Evolutionary conservation across 1,139 yeast genomes (phyloP).

Genomic region (Diutina siamensis): DNA sequence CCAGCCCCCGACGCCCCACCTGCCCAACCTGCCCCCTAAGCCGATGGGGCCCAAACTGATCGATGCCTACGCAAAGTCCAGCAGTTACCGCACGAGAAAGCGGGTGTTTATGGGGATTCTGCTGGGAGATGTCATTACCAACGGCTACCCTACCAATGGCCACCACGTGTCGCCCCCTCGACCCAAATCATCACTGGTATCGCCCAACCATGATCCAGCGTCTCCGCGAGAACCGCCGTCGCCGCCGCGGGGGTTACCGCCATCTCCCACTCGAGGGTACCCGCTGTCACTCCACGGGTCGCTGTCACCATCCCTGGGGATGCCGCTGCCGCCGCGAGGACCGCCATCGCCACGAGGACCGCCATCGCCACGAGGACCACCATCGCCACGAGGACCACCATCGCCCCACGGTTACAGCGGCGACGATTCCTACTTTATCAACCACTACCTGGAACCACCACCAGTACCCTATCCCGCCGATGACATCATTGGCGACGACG

Average conservation of each 20-base stretch:
- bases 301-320: no score
- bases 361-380: background rate
- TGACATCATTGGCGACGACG: background rate
- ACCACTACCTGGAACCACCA: background rate
- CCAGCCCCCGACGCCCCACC: background rate
- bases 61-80: background rate
- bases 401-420: background rate
- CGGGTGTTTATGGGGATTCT: background rate
- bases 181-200: background rate
- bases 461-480: background rate
- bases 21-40: slow-evolving; percentile 1
- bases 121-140: background rate
- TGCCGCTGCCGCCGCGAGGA: no score
- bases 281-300: no score
- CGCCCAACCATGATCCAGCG: no score
- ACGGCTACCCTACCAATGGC: no score
- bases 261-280: background rate
- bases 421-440: no score
- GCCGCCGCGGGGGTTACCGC: background rate
- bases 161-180: background rate
- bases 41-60: slow-evolving; percentile 4
- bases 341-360: background rate
- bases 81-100: background rate
- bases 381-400: background rate
- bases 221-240: background rate